Conservation (phyloP, 495 filamentous ascomycete genomes). For the Aspergillus conjunctus region DNA sequence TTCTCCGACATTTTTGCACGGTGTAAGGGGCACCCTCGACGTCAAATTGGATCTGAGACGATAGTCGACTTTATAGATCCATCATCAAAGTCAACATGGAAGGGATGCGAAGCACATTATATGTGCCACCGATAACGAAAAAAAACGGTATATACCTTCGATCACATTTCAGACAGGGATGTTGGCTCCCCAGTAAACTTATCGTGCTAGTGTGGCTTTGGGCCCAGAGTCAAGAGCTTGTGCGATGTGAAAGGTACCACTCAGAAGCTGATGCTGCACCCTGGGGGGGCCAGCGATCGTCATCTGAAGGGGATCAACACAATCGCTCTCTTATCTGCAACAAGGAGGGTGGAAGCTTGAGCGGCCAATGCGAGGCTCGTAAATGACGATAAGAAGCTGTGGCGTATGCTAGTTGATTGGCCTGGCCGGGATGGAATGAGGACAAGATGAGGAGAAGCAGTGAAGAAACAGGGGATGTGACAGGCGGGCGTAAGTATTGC, state of each 20-base stretch:
- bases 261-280: no score
- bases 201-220: no score
- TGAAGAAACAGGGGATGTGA: constrained; percentile 2
- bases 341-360: constrained; percentile 5
- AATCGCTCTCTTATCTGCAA: constrained; percentile 3
- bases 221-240: no score
- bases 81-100: not conserved
- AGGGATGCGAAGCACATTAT: no score
- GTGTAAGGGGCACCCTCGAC: not conserved
- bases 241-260: no score
- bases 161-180: no score
- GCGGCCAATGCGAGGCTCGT: constrained; percentile 34
- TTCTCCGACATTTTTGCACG: constrained; percentile 19
- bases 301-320: not conserved
- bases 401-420: constrained; percentile 10
- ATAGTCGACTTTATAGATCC: no score
- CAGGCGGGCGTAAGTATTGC: not conserved
- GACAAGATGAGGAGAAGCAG: constrained; percentile 2
- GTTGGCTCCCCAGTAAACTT: no score
- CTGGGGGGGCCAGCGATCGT: not conserved
- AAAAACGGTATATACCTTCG: no score
- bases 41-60: not conserved
- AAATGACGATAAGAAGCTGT: constrained; percentile 15
- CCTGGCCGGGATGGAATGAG: not conserved
- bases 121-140: no score